Conservation (phyloP, 2,329 filamentous ascomycete genomes). For the Fusarium napiforme region DNA sequence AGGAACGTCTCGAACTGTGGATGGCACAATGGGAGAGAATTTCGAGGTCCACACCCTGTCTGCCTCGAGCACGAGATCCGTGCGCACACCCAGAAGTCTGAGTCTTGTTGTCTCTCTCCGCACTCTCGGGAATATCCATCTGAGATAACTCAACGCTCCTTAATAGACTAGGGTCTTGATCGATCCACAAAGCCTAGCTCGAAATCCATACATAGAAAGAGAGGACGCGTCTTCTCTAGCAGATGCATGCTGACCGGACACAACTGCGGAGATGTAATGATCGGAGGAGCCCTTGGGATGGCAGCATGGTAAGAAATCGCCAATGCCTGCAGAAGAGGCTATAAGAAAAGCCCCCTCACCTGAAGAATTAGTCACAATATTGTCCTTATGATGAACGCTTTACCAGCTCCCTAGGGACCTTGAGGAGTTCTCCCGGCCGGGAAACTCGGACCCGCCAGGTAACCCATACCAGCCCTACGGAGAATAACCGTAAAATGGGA, state of each 20-base stretch:
- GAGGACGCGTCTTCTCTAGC: conserved; percentile 1
- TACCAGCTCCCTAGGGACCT: background rate
- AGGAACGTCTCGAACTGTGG: conserved; percentile 29
- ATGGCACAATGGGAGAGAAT: conserved; percentile 16
- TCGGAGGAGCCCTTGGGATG: background rate
- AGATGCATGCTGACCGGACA: conserved; percentile 1
- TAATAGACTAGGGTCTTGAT: background rate
- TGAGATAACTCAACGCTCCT: conserved; percentile 16
- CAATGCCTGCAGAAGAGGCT: background rate
- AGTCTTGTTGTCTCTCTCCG: conserved; percentile 12
- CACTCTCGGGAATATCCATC: conserved; percentile 10
- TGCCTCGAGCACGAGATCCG: conserved; percentile 22
- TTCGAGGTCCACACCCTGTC: conserved; percentile 16
- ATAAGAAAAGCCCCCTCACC: conserved; percentile 1
- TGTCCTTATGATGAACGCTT: background rate
- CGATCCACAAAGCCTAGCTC: background rate
- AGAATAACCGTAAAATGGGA: background rate
- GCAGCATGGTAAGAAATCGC: background rate
- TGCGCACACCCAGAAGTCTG: conserved; percentile 21
- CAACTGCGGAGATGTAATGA: background rate
- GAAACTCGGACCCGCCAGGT: conserved; percentile 12
- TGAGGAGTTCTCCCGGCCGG: conserved; percentile 4
- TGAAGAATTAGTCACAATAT: background rate
- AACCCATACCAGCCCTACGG: conserved; percentile 15
- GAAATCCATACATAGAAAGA: background rate